Evolutionary conservation across 2,329 filamentous ascomycete species (phyloP), one percentile per base, ranked within the genome.

Genomic region (Ophiostoma novo-ulmi): DNA sequence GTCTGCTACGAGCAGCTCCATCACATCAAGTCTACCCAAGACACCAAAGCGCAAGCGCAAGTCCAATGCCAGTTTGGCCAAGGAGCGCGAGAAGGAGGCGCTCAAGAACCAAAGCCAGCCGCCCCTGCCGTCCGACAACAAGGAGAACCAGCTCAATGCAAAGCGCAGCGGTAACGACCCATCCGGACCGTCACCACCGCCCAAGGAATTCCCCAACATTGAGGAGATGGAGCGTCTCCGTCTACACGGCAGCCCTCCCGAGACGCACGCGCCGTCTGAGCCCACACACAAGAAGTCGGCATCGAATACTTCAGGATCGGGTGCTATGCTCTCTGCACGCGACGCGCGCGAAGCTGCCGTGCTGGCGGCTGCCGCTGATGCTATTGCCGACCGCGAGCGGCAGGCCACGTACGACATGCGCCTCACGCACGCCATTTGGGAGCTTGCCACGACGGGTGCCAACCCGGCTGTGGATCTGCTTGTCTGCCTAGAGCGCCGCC

Each of bases 391-490:
- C 72, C 88, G 88, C 74, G 90, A 93, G 77, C 87, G 91, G 7
- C 89, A 92, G 76, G 82, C 85, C 71, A 87, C 85, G 8, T 98
- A 97, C 78, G 94, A 98, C 77, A 88, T 86, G 70, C 89, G 93
- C 2, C 85, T 99, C 17, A 98, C 95, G 0, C 91, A 97, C 75
- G 90, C 92, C 13, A 98, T 97, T 75, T 99, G 95, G 95, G 91
- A 94, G 72, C 85, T 96, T 22, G 93, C 95, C 1, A 98, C 94
- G 0, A 90, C 90, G 0, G 91, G 94, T 68, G 93, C 94, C 1
- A 98, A 99, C 77, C 95, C 95, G 0, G 94, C 95, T 0, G 92
- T 97, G 0, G 95, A 99, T 79, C 82, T 99, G 22, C 83, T 99
- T 0, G 91, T 97, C 6, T 99, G 95, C 77, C 84, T 99, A 1